Evolutionary conservation across 192 early-diverging fungal species (phyloP), one percentile per base, ranked within the genome.

Genomic region (Umbelopsis sp.): DNA sequence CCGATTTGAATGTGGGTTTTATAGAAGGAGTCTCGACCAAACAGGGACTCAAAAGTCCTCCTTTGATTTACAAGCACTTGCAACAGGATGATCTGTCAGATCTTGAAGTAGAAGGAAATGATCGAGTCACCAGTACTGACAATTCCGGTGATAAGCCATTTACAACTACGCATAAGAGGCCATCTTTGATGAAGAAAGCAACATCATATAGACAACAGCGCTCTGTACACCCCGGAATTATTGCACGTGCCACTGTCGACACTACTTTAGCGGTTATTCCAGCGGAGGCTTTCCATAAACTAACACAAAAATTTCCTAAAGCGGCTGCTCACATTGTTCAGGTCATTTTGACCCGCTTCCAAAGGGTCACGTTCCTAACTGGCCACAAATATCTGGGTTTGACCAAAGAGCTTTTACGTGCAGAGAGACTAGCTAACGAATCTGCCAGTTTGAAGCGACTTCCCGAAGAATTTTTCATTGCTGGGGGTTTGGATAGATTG

Each of bases 181-280:
- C 55, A 4, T 18, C 25, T 3, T 18, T 12, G 15, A 61, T 61
- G 55, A 61, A 61, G 27, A 61, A 13, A 18, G 18, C 30, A 1
- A 30, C 55, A 8, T 61, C 55, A 8, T 61, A 37, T 18, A 33
- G 18, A 35, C 55, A 66, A 6, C 77, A 78, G 25, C 77, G 80
- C 15, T 76, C 82, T n/a, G 78, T 79, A 25, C 89, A 92, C 45
- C 89, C 93, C 15, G 89, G 93, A 33, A 91, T 98, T 30, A 79
- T 95, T 58, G 91, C 93, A 3, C 85, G 93, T 15, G 96, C 97
- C 5, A 89, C 89, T 7, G 87, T 87, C 6, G 93, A 95, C 76
- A 93, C 93, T 1, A 99, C 97, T 0, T 83, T 99, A 37, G 94
- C 93, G 21, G 91, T 98, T 46, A 95, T 99, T 50, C 97, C 97